phyloP scores from a whole-genome alignment of 495 filamentous ascomycete species.

The Astrothelium subdiscretum region DNA sequence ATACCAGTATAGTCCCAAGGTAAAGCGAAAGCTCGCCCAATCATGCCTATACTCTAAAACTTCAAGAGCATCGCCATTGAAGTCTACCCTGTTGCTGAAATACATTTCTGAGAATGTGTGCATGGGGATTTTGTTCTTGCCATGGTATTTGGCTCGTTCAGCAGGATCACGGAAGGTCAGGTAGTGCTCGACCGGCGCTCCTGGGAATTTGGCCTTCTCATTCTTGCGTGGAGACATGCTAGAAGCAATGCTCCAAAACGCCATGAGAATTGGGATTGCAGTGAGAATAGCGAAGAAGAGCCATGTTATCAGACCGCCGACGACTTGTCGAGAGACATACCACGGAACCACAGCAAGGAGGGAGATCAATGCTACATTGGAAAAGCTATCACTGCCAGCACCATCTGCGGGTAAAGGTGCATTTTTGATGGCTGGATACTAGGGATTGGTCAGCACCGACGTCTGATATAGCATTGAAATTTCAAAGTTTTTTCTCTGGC shows the following conservation, averaged over 20 bases:
- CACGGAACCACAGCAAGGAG: slow-evolving; percentile 49
- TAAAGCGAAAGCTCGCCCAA: slow-evolving; percentile 78
- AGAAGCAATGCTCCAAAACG: slow-evolving; percentile 60
- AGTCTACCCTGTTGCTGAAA: slow-evolving; percentile 73
- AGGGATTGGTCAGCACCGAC: not conserved
- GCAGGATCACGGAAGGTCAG: slow-evolving; percentile 68
- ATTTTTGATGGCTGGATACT: slow-evolving; percentile 74
- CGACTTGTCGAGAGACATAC: slow-evolving; percentile 55
- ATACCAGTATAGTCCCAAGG: slow-evolving; percentile 53
- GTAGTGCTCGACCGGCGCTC: slow-evolving; percentile 73
- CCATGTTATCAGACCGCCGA: slow-evolving; percentile 59
- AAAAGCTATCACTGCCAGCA: slow-evolving; percentile 57
- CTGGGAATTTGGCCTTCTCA: slow-evolving; percentile 64
- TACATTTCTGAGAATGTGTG: slow-evolving; percentile 85
- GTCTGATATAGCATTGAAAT: not conserved
- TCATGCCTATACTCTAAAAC: slow-evolving; percentile 76
- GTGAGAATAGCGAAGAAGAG: slow-evolving; percentile 59
- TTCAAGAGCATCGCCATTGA: slow-evolving; percentile 74
- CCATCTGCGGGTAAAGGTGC: slow-evolving; percentile 69
- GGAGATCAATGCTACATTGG: slow-evolving; percentile 48
- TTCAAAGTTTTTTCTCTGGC: not conserved
- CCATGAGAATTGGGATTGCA: slow-evolving; percentile 53
- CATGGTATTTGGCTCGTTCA: slow-evolving; percentile 61
- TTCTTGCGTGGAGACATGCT: slow-evolving; percentile 59
- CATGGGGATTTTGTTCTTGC: slow-evolving; percentile 71